Evolutionary conservation across 1,284 basidiomycete genomes (phyloP), one percentile per base, ranked within the genome.

Genomic region (Trichosporon sp.): DNA sequence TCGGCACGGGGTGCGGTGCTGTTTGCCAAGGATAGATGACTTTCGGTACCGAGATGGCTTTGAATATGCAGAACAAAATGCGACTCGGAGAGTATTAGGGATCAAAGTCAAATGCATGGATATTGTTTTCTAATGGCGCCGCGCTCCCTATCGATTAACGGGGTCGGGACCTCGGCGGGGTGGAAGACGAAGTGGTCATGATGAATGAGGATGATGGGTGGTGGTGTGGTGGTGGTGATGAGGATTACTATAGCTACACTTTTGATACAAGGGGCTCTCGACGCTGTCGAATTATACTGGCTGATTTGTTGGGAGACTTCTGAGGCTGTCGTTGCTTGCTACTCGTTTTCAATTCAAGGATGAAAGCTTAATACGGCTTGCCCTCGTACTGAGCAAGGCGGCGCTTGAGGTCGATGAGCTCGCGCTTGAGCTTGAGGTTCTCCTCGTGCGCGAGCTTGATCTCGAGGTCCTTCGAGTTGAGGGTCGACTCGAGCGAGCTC

Each of bases 401-500:
- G 31, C 76, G 76, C 69, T 77, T 76, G 68, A 80, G 73, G 32
- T 82, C 79, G 21, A 73, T 73, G 61, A 82, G 75, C 68, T 83
- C 80, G 14, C 76, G 75, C 48, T 79, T 72, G 0, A 84, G 76
- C n/a, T 78, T 75, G 14, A 69, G 56, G 43, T 79, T 77, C 70
- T 84, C 82, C 51, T 82, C 81, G 67, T 77, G 77, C 10, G 80
- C 80, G 1, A 77, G 70, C 67, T 78, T 79, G 76, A 84, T 77
- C 70, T 79, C 77, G 40, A 78, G 74, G 65, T 84, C 82, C 71
- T 83, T 83, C 65, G 75, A 74, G 12, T 74, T 75, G 19, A 82
- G 74, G 12, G 78, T 80, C 8, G 75, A 74, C 70, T 84, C 83
- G 51, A 83, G 78, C 0, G 76, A 76, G 26, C 70, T 76, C 46